Evolutionary conservation across 2,329 filamentous ascomycete genomes (phyloP), one percentile per base, ranked within the genome.

Genomic region (Colletotrichum liaoningense): DNA sequence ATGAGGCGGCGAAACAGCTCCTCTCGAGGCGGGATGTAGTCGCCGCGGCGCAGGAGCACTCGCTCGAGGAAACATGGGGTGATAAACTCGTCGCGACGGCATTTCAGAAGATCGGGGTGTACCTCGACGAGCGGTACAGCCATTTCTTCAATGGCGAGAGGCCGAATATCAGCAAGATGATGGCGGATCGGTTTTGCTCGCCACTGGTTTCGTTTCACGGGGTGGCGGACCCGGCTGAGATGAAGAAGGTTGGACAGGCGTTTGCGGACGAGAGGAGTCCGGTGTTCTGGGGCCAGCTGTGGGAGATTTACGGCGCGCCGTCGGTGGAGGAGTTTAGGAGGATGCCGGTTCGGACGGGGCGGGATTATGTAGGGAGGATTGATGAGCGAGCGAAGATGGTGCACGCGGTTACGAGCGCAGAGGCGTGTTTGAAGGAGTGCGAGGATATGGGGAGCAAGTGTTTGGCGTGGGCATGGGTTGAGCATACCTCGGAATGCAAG

Each of bases 71-170:
- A 75, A 86, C 84, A 3, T 89, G 84, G 83, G 89, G 89, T 66
- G 89, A 90, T 78, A 85, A 85, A 64, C 81, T 91, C 24, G 83
- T 91, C 7, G 86, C 88, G 35, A 87, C 84, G 26, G 87, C 88
- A 42, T 79, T 90, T 60, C 86, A 88, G 79, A 86, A 86, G 78
- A 78, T 88, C 5, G 89, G 87, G 14, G 81, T 90, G 55, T 89
- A 90, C 78, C 81, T 91, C 7, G 86, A 90, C 75, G 89, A 91
- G 81, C 79, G 82, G 6, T 89, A 88, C 79, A 83, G 83, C 69
- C 86, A 85, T 62, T 80, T 89, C 72, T 91, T 91, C 80, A 90
- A 89, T 77, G 88, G 89, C 60, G 88, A 90, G 76, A 79, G 82
- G 24, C 88, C 89, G 0, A 78, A 80, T 74, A 81, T 85, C 76